A percentile compares a stretch with the other conserved stretches of the same genome.
These are phyloP conservation scores for Cyclotella atomus DNA, from an alignment of 108 stramenopile species.

Conservation along the genomic window DNA sequence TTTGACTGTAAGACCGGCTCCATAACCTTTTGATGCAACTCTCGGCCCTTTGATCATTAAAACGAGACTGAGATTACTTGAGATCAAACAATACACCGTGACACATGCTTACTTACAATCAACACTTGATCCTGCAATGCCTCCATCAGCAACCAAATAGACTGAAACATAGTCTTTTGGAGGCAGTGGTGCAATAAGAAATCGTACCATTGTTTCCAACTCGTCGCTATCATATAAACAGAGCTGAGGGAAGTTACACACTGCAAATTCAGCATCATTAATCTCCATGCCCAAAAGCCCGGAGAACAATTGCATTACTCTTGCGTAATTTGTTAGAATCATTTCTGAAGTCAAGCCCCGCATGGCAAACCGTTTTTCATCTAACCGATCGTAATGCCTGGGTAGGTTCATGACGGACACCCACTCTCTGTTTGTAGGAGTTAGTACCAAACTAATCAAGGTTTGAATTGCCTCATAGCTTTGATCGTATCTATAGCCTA, in stretches of 20 bases:
- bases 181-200: slow-evolving; percentile 48
- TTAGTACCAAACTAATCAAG: slow-evolving; percentile 12
- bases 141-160: slow-evolving; percentile 29
- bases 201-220: slow-evolving; percentile 42
- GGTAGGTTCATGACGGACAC: slow-evolving; percentile 9
- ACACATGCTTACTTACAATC: slow-evolving; percentile 32
- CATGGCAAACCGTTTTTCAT: slow-evolving; percentile 23
- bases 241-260: slow-evolving; percentile 50
- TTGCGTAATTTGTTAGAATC: slow-evolving; percentile 14
- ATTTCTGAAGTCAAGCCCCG: slow-evolving; percentile 21
- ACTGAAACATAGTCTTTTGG: slow-evolving; percentile 9
- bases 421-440: too few relatives aligned
- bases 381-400: slow-evolving; percentile 39
- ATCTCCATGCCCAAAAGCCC: slow-evolving; percentile 20
- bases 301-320: slow-evolving; percentile 14
- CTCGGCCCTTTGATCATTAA: slow-evolving; percentile 22
- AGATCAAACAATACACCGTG: neutral
- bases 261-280: slow-evolving; percentile 20
- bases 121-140: slow-evolving; percentile 21
- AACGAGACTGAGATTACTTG: neutral
- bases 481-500: neutral
- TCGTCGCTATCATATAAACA: slow-evolving; percentile 50
- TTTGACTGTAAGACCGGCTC: slow-evolving; percentile 47
- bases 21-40: slow-evolving; percentile 45
- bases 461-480: slow-evolving; percentile 20